Percentiles rank a stretch among this genome's conserved stretches.
These are phyloP conservation scores for Choanephora cucurbitarum DNA, from an alignment of 371 early-diverging fungal species.

Conservation along the genomic window DNA sequence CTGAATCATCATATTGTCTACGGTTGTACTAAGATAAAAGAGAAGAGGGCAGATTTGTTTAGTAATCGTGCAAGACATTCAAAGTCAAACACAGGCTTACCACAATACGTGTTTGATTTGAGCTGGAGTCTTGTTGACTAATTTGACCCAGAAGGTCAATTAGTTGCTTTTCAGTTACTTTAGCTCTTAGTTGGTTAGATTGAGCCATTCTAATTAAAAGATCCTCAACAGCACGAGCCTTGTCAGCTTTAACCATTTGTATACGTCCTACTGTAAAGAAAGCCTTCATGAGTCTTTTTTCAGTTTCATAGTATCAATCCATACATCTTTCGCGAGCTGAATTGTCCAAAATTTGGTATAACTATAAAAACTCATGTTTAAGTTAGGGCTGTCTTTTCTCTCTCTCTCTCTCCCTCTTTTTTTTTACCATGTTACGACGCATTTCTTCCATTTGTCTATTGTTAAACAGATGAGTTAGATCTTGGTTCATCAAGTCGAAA, in stretches of 20 bases:
- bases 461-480: background rate
- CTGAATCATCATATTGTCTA: slow-evolving; percentile 64
- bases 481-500: background rate
- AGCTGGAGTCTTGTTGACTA: slow-evolving; percentile 65
- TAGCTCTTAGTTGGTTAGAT: slow-evolving; percentile 77
- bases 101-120: slow-evolving; percentile 76
- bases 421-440: slow-evolving; percentile 74
- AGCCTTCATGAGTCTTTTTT: too few relatives aligned
- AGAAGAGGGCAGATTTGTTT: too few relatives aligned
- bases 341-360: slow-evolving; percentile 82
- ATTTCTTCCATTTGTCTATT: slow-evolving; percentile 80
- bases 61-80: too few relatives aligned
- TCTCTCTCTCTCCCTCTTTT: background rate
- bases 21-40: slow-evolving; percentile 55
- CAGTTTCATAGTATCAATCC: slow-evolving; percentile 11
- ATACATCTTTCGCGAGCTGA: slow-evolving; percentile 86
- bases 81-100: slow-evolving; percentile 38
- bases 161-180: slow-evolving; percentile 82
- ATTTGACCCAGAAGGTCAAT: slow-evolving; percentile 86
- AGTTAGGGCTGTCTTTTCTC: background rate
- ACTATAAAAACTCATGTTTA: slow-evolving; percentile 36
- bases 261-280: slow-evolving; percentile 75
- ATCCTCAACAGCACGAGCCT: slow-evolving; percentile 90
- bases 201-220: slow-evolving; percentile 88
- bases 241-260: slow-evolving; percentile 87